Conservation (phyloP, 2,329 filamentous ascomycete genomes). For the Beauveria varroae region DNA sequence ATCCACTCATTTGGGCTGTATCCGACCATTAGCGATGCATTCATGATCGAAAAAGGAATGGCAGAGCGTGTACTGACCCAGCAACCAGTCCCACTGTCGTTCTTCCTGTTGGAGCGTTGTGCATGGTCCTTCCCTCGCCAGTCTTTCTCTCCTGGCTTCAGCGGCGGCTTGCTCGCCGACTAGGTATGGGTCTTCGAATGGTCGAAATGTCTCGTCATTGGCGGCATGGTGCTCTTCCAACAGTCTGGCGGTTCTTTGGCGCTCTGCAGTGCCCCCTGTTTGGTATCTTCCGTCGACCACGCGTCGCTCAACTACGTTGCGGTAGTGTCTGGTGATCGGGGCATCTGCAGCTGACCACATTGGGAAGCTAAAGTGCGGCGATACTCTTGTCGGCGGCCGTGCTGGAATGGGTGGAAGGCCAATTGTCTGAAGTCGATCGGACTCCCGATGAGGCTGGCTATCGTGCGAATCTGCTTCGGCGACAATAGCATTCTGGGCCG, state of each 20-base stretch:
- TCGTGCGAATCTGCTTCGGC: constrained; percentile 15
- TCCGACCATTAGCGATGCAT: constrained; percentile 14
- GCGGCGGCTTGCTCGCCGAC: constrained; percentile 59
- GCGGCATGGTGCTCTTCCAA: background rate
- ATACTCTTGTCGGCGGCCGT: constrained; percentile 37
- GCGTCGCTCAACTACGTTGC: constrained; percentile 57
- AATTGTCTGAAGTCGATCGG: constrained; percentile 17
- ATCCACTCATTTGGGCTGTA: constrained; percentile 42
- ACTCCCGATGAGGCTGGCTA: constrained; percentile 17
- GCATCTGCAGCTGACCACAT: constrained; percentile 50
- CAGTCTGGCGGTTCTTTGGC: background rate
- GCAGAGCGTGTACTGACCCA: constrained; percentile 35
- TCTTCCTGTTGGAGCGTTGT: constrained; percentile 51
- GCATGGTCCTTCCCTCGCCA: constrained; percentile 47
- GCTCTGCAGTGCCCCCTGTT: constrained; percentile 15
- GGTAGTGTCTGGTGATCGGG: constrained; percentile 52
- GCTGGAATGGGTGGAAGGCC: constrained; percentile 46
- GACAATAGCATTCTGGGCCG: constrained; percentile 10
- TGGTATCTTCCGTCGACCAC: constrained; percentile 37
- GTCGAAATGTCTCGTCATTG: constrained; percentile 28
- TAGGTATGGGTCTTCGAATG: constrained; percentile 59
- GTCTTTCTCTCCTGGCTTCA: constrained; percentile 46
- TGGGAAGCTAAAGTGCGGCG: constrained; percentile 49
- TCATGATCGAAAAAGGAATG: background rate
- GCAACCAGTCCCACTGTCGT: constrained; percentile 52